Base-by-base conservation (phyloP, 306 rosid species). In the Quercus aquifolioides region DNA sequence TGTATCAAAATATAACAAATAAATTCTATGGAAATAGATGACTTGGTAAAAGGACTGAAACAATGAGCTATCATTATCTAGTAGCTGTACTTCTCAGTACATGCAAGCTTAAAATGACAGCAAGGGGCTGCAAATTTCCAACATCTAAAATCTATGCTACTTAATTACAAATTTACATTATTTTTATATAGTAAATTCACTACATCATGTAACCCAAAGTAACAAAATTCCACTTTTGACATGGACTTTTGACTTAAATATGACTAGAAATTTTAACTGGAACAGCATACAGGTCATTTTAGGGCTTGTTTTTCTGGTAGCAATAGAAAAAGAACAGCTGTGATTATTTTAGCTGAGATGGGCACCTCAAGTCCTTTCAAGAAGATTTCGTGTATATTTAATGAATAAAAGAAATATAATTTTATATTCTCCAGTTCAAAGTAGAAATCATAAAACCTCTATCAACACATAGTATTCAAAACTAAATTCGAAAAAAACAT, bases 1-100 rank as follows among this genome's bases (percentile, higher is more conserved):
- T 95, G 82, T 84, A 84, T 71, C 57, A 58, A 78, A 83, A 84
- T 76, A 26, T 74, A 77, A 49, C 23, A 75, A 9, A 33, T 51
- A 82, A 60, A 55, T 35, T 78, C 62, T 30, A 59, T 19, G 62
- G 46, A 59, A 80, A 58, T 46, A 63, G 52, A 35, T 67, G 51
- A 67, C 8, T 49, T 17, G 6, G 23, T 55, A 73, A 69, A 19
- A 10, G 65, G 71, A 18, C 69, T 52, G 30, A 43, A 73, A n/a
- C 46, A 55, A 70, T 46, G 25, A 64, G 28, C 76, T 33, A 43
- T 28, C 55, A 74, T 60, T 56, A 35, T 64, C 38, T 46, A 25
- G 41, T 23, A 54, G n/a, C 38, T 46, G 60, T 33, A 13, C 55
- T 80, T 43, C 54, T 30, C 38, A 43, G 60, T 33, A 18, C 57